Percentiles rank a stretch among this genome's conserved stretches.
Evolutionary conservation across 192 early-diverging fungal species (phyloP).

Genomic region (Spizellomyces punctatus): DNA sequence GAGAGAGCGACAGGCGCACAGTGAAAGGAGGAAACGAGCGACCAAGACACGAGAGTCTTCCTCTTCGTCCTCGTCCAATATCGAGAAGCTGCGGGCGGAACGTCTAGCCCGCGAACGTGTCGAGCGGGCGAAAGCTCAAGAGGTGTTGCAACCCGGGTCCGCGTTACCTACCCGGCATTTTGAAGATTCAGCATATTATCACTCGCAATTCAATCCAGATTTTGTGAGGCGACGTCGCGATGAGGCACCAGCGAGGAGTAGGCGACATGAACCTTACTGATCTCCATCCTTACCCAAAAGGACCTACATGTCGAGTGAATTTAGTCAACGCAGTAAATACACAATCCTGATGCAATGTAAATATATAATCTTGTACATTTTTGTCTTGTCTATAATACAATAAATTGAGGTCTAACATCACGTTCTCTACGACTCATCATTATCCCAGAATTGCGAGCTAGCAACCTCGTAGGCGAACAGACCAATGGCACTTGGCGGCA

Average conservation of each 20-base stretch:
- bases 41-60: neutral
- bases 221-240: constrained; percentile 4
- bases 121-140: constrained; percentile 28
- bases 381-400: too few species aligned
- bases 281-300: neutral
- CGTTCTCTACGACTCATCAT: constrained; percentile 22
- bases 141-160: neutral
- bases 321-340: too few species aligned
- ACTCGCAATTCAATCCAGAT: constrained; percentile 43
- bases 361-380: too few species aligned
- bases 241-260: neutral
- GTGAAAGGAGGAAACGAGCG: neutral
- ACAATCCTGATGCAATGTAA: too few species aligned
- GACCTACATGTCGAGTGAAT: too few species aligned
- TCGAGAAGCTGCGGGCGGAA: constrained; percentile 41
- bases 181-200: constrained; percentile 18
- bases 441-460: constrained; percentile 43
- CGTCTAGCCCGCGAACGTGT: constrained; percentile 28
- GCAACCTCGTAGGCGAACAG: constrained; percentile 56
- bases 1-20: neutral
- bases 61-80: constrained; percentile 14
- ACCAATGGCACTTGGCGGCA: constrained; percentile 53
- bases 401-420: too few species aligned
- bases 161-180: neutral
- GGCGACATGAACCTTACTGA: neutral